phyloP scores from a whole-genome alignment of 1,139 yeast genomes.

The Diutina rugosa region DNA sequence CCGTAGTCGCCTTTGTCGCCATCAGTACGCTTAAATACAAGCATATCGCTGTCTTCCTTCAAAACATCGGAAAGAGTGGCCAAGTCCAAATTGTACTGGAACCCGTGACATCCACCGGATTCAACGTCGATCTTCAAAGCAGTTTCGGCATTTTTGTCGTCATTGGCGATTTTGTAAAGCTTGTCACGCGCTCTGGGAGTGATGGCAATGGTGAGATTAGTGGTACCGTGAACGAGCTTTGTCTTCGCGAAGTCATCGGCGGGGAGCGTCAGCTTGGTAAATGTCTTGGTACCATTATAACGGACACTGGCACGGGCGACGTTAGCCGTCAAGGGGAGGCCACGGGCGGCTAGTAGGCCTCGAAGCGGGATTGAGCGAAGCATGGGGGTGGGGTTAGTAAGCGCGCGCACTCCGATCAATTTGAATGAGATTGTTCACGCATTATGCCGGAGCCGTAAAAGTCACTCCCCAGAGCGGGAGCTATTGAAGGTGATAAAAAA shows the following conservation, averaged over 20 bases:
- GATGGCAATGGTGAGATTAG: conserved; percentile 25
- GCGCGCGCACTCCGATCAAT: neutral
- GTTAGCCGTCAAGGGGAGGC: neutral
- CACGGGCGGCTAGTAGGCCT: neutral
- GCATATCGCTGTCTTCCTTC: conserved; percentile 16
- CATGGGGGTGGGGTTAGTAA: neutral
- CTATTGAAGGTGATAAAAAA: no score
- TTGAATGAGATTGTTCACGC: neutral
- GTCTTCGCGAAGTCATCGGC: neutral
- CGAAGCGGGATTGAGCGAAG: neutral
- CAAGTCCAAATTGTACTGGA: conserved; percentile 70
- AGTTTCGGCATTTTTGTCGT: conserved; percentile 47
- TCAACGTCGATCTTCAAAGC: conserved; percentile 26
- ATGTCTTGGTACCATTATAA: neutral
- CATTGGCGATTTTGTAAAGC: conserved; percentile 40
- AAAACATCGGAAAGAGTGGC: conserved; percentile 34
- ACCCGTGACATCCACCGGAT: conserved; percentile 33
- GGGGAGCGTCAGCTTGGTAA: neutral
- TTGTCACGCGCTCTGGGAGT: conserved; percentile 32
- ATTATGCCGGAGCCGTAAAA: neutral
- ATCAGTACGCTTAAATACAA: conserved; percentile 54
- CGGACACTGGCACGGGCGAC: neutral
- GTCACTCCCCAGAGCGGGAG: neutral
- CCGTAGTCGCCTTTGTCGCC: conserved; percentile 6
- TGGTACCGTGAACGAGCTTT: conserved; percentile 5